Conservation (phyloP, 768 basidiomycete species). For the Crucibulum laeve region DNA sequence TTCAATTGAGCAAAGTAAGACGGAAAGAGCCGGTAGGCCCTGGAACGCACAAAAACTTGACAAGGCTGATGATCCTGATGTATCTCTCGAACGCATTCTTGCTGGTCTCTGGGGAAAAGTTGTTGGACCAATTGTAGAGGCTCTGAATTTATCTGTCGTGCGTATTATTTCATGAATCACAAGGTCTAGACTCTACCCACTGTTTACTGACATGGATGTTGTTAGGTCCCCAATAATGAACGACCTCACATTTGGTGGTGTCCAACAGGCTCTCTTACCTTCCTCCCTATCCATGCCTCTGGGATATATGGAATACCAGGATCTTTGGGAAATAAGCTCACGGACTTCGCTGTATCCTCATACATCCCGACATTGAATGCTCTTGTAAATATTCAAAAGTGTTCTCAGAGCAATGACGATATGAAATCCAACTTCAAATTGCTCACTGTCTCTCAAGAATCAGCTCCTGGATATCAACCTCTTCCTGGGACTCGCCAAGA, state of each 20-base stretch:
- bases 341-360: constrained; percentile 9
- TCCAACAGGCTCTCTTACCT: constrained; percentile 8
- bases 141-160: background rate
- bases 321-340: constrained; percentile 10
- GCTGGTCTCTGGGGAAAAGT: background rate
- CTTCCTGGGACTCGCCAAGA: background rate
- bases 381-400: too few relatives aligned
- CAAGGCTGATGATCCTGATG: background rate
- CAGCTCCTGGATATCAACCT: too few relatives aligned
- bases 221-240: constrained; percentile 6
- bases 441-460: too few relatives aligned
- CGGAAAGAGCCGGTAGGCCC: constrained; percentile 6
- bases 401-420: too few relatives aligned
- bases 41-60: background rate
- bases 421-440: too few relatives aligned
- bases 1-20: background rate
- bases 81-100: background rate
- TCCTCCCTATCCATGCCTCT: constrained; percentile 13
- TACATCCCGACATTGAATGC: background rate
- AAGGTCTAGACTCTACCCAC: background rate
- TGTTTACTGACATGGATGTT: background rate
- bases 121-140: background rate
- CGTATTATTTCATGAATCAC: background rate
- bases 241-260: constrained; percentile 14
- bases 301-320: constrained; percentile 6